Percentiles rank a stretch among this genome's conserved stretches.
phyloP scores from a whole-genome alignment of 177 flowering plant species.

The Tripterygium wilfordii region DNA sequence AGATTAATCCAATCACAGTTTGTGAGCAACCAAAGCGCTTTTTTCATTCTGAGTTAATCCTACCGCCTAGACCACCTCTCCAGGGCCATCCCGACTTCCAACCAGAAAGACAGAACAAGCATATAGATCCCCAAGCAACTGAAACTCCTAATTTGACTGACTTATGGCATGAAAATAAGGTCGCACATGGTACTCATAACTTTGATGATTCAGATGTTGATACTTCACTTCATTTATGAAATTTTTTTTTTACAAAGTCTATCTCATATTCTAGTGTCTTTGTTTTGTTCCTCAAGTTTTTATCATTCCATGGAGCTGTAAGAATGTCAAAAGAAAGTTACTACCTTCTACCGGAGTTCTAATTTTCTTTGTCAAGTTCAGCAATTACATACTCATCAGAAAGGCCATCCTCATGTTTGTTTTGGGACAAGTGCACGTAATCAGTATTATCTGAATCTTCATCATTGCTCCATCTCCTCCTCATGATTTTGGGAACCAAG shows the following conservation, averaged over 20 bases:
- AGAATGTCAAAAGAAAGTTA: constrained; percentile 18
- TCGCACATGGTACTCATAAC: constrained; percentile 13
- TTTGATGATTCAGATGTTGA: constrained; percentile 48
- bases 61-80: constrained; percentile 14
- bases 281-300: constrained; percentile 7
- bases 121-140: constrained; percentile 8
- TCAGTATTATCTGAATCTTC: constrained; percentile 37
- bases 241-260: constrained; percentile 15
- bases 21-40: constrained; percentile 8
- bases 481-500: constrained; percentile 67
- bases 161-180: constrained; percentile 21
- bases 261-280: constrained; percentile 1
- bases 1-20: constrained; percentile 6
- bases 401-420: constrained; percentile 28
- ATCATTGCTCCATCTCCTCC: constrained; percentile 48
- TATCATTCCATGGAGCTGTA: constrained; percentile 13
- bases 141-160: constrained; percentile 22
- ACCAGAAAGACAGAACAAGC: constrained; percentile 20
- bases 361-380: constrained; percentile 27
- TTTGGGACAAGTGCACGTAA: constrained; percentile 28
- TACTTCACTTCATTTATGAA: constrained; percentile 67
- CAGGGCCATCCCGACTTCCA: constrained; percentile 20
- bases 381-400: constrained; percentile 27
- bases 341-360: constrained; percentile 19
- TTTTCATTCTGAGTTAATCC: constrained; percentile 12